These are phyloP conservation scores for Exophiala mesophila DNA, from an alignment of 2,329 filamentous ascomycete genomes.

Conservation along the genomic window DNA sequence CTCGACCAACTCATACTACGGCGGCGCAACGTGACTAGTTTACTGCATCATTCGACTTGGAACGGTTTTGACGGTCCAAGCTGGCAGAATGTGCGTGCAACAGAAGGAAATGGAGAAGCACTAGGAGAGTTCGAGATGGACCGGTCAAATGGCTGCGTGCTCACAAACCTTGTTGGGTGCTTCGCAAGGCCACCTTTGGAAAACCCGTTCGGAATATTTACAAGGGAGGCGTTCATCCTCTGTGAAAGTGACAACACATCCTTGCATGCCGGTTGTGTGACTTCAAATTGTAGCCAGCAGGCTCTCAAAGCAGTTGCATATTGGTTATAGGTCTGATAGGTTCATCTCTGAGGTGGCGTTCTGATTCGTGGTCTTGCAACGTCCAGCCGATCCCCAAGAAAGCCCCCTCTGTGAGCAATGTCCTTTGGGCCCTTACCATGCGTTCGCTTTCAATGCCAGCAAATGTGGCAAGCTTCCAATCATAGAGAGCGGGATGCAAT, in stretches of 20 bases:
- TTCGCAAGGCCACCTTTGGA: too few relatives aligned
- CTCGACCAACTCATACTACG: too few relatives aligned
- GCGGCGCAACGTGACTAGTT: too few relatives aligned
- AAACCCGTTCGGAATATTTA: too few relatives aligned
- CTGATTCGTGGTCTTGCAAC: not conserved
- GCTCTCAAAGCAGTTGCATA: not conserved
- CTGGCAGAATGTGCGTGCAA: too few relatives aligned
- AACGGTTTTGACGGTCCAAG: too few relatives aligned
- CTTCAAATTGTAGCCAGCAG: not conserved
- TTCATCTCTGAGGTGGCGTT: not conserved
- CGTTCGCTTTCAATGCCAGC: not conserved
- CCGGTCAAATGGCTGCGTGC: too few relatives aligned
- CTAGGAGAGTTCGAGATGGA: too few relatives aligned
- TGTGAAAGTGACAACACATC: constrained; percentile 1
- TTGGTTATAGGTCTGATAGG: not conserved
- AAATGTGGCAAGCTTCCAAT: not conserved
- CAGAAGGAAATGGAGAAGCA: too few relatives aligned
- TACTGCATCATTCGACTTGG: too few relatives aligned
- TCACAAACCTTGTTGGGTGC: too few relatives aligned
- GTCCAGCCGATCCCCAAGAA: not conserved
- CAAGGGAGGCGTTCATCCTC: too few relatives aligned
- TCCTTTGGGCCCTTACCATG: not conserved
- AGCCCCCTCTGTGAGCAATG: not conserved
- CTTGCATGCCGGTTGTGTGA: not conserved
- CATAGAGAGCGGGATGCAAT: not conserved